A percentile compares a stretch with the other conserved stretches of the same genome.
Evolutionary conservation across 345 rosid species (phyloP).

Genomic region (Bruguiera sexangula): DNA sequence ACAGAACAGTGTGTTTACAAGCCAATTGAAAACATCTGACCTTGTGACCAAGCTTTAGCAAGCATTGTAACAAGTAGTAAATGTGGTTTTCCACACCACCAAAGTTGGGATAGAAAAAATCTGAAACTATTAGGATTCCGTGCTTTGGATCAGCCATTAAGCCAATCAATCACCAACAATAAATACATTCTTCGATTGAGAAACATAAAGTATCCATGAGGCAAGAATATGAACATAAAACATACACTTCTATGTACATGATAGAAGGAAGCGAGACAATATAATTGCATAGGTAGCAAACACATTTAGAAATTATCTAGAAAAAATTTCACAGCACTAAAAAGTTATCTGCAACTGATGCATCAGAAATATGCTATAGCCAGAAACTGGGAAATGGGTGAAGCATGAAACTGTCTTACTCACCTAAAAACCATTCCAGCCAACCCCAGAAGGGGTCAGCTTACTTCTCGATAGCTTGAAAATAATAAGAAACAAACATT

Average conservation of each 20-base stretch:
- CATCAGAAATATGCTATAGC: too few species aligned
- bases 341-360: too few species aligned
- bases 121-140: conserved; percentile 86
- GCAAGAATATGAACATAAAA: background rate
- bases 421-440: too few species aligned
- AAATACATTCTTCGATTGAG: background rate
- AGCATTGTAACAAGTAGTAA: conserved; percentile 87
- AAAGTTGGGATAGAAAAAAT: conserved; percentile 94
- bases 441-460: too few species aligned
- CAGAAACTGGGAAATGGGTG: too few species aligned
- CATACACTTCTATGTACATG: background rate
- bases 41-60: conserved; percentile 91
- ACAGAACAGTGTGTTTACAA: background rate
- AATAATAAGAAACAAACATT: background rate
- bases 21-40: conserved; percentile 32
- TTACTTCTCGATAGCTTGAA: background rate
- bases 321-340: too few species aligned
- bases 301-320: too few species aligned
- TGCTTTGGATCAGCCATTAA: conserved; percentile 57
- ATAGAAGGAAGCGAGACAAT: background rate
- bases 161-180: conserved; percentile 31
- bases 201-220: background rate
- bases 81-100: conserved; percentile 97
- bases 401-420: too few species aligned
- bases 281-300: background rate